phyloP scores from a whole-genome alignment of 2,329 filamentous ascomycete species.

The Trichoderma arundinaceum region DNA sequence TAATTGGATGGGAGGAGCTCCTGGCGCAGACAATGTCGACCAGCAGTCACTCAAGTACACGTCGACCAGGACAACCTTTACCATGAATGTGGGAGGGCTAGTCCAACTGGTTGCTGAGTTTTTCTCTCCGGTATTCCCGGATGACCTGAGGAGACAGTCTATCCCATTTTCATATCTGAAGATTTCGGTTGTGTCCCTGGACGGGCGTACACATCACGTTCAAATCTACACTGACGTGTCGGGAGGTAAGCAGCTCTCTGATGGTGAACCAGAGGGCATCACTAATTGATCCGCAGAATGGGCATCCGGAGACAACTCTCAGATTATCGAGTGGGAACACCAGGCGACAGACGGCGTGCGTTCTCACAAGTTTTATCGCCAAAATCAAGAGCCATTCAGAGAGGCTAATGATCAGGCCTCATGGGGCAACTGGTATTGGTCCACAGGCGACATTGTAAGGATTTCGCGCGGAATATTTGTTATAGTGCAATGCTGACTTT shows the following conservation, averaged over 20 bases:
- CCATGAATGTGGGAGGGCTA: constrained; percentile 65
- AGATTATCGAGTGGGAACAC: constrained; percentile 67
- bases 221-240: constrained; percentile 76
- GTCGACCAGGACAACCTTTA: constrained; percentile 73
- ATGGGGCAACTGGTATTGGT: constrained; percentile 83
- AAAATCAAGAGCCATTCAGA: constrained; percentile 67
- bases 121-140: constrained; percentile 70
- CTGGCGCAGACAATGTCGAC: constrained; percentile 55
- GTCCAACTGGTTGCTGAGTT: constrained; percentile 72
- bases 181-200: constrained; percentile 65
- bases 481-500: constrained; percentile 1
- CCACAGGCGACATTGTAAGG: constrained; percentile 59
- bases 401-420: constrained; percentile 74
- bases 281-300: constrained; percentile 60
- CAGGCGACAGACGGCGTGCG: constrained; percentile 56
- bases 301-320: constrained; percentile 65
- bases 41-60: constrained; percentile 73
- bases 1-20: constrained; percentile 70
- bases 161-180: constrained; percentile 73
- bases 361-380: constrained; percentile 68
- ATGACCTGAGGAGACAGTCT: constrained; percentile 70
- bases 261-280: neutral
- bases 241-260: constrained; percentile 33
- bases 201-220: constrained; percentile 67
- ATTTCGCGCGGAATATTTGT: neutral